Base-by-base conservation (phyloP, 495 filamentous ascomycete species). In the Penicillium tannophilum region DNA sequence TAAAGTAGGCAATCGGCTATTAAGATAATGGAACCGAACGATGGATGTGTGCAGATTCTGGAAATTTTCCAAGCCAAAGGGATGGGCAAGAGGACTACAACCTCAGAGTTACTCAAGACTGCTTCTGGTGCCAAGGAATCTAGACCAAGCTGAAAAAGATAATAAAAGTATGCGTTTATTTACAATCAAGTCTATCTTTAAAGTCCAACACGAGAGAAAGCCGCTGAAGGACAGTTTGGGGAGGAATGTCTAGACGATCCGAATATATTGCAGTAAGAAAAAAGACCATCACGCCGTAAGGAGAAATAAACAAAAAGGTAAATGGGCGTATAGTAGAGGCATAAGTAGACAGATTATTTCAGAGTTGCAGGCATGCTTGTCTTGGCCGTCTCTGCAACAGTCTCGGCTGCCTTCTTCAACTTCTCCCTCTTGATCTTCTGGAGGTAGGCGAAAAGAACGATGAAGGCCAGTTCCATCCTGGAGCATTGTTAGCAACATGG, bases 401-500 rank as follows among this genome's bases (percentile, higher is more conserved):
- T 30, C 33, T 81, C 82, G 14, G 85, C 87, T 6, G 85, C 80
- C 69, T 88, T 90, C 56, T 83, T 75, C 36, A 97, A 78, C 71
- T 90, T 87, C 63, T 90, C 79, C 42, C 84, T 82, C 66, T 84
- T 83, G 51, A 97, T 58, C 63, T 86, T 85, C 50, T 85, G 83
- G 58, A 96, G 54, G 65, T 91, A 94, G 56, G 88, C 84, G 73
- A 96, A 92, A 20, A 98, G 83, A 19, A 96, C 72, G 62, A 98
- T 76, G 75, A 97, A 98, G 16, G 91, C 62, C 50, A 98, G 80
- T 75, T 98, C 94, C 79, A 98, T 90, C 56, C 93, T 95, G 63
- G 9, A 51, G 26, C 7, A 44, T 42, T 3, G 57, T 80, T 59
- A 79, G 74, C 46, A 63, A 44, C 19, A 19, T 31, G 9, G 36